A percentile compares a stretch with the other conserved stretches of the same genome.
Evolutionary conservation across 1,284 basidiomycete genomes (phyloP).

Genomic region (Apiotrichum gamsii): DNA sequence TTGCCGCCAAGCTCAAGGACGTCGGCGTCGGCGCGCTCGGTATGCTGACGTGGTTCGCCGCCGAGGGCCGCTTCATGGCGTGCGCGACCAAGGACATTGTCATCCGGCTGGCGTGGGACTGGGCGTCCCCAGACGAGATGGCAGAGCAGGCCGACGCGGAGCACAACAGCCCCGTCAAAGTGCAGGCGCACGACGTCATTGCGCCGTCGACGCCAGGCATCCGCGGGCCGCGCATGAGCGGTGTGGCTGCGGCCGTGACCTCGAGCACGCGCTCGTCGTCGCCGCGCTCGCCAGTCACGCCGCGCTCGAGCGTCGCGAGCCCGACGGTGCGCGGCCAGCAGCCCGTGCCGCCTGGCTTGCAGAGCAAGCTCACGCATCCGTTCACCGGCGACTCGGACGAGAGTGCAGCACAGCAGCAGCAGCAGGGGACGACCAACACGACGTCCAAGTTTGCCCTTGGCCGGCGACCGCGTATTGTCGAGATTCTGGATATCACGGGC

Average conservation of each 20-base stretch:
- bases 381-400: conserved; percentile 5
- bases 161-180: neutral
- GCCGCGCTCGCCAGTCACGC: neutral
- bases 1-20: conserved; percentile 56
- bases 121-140: conserved; percentile 50
- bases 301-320: neutral
- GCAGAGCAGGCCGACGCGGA: conserved; percentile 13
- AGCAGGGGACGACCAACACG: conserved; percentile 5
- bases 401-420: too few species aligned
- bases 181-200: neutral
- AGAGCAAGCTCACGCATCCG: neutral
- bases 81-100: conserved; percentile 84
- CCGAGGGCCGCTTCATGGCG: conserved; percentile 82
- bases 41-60: conserved; percentile 69
- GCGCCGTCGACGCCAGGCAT: neutral
- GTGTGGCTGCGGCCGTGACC: too few species aligned
- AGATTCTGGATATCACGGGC: conserved; percentile 28
- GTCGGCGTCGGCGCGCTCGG: conserved; percentile 52
- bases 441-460: conserved; percentile 12
- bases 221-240: neutral
- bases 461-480: conserved; percentile 21
- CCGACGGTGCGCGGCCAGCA: neutral
- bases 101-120: conserved; percentile 75
- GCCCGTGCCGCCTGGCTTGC: neutral
- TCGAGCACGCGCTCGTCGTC: neutral